These are phyloP conservation scores for Starmerella davenportii DNA, from an alignment of 805 yeast species.

Conservation along the genomic window DNA sequence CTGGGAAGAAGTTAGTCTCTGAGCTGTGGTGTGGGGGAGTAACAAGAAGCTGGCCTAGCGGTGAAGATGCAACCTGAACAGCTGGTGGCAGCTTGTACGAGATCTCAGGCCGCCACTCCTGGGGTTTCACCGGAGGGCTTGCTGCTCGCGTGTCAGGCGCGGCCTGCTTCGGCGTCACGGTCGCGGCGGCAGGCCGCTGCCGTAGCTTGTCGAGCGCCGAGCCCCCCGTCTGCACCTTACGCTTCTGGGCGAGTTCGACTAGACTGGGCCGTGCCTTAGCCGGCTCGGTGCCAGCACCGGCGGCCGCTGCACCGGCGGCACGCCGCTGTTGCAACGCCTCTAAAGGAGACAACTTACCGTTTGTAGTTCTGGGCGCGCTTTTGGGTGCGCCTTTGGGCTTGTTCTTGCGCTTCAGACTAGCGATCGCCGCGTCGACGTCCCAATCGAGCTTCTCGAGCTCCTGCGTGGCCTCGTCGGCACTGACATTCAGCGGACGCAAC, in stretches of 20 bases:
- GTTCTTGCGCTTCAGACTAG: slow-evolving; percentile 8
- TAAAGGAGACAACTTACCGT: slow-evolving; percentile 15
- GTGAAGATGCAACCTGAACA: too few species aligned
- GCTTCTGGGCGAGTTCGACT: slow-evolving; percentile 6
- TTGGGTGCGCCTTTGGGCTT: slow-evolving; percentile 5
- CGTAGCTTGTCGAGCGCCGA: too few species aligned
- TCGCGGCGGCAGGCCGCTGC: too few species aligned
- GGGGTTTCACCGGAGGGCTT: neutral
- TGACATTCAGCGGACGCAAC: slow-evolving; percentile 8
- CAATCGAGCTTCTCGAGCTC: slow-evolving; percentile 16
- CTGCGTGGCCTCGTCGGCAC: slow-evolving; percentile 13
- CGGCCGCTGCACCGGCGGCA: too few species aligned
- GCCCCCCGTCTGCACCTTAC: neutral
- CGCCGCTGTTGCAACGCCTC: slow-evolving; percentile 3
- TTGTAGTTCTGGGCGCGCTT: slow-evolving; percentile 5
- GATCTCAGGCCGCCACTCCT: slow-evolving; percentile 3
- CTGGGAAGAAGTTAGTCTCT: slow-evolving; percentile 15
- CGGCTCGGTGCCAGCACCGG: too few species aligned
- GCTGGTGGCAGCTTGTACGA: slow-evolving; percentile 3
- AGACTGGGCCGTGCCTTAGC: neutral
- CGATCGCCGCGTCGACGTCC: slow-evolving; percentile 18
- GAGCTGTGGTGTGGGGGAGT: too few species aligned
- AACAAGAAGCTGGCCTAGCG: too few species aligned
- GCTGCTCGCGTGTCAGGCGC: too few species aligned
- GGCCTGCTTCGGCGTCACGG: too few species aligned